Percentiles rank a stretch among this genome's conserved stretches.
Conservation (phyloP, 208 protist genomes). For the Willaertia magna region DNA sequence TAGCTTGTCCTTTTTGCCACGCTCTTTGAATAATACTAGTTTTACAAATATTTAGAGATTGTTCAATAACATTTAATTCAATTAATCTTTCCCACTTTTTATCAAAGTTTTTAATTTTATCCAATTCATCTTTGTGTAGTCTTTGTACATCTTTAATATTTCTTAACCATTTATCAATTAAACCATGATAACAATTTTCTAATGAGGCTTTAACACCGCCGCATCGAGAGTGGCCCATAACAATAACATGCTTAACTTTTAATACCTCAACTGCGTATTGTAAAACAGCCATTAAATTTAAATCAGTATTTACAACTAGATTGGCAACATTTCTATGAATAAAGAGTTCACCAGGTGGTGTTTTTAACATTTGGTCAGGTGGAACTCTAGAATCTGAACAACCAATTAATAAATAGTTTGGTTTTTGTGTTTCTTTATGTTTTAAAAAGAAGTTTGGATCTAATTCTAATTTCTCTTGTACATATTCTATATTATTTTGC, state of each 20-base stretch:
- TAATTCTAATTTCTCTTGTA: slow-evolving; percentile 41
- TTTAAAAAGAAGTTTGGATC: slow-evolving; percentile 67
- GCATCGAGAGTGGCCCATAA: slow-evolving; percentile 68
- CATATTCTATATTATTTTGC: slow-evolving; percentile 73
- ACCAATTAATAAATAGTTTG: slow-evolving; percentile 79
- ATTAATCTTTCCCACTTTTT: slow-evolving; percentile 7
- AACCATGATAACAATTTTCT: slow-evolving; percentile 24
- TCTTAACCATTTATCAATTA: slow-evolving; percentile 39
- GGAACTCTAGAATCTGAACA: slow-evolving; percentile 72
- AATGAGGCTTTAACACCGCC: slow-evolving; percentile 56
- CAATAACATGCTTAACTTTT: slow-evolving; percentile 75
- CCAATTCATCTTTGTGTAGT: slow-evolving; percentile 16
- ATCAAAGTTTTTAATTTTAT: slow-evolving; percentile 4
- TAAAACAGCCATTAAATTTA: slow-evolving; percentile 72
- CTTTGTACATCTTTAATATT: slow-evolving; percentile 30
- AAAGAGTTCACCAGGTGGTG: slow-evolving; percentile 59
- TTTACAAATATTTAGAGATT: slow-evolving; percentile 27
- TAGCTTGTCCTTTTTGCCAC: slow-evolving; percentile 13
- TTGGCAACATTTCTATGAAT: slow-evolving; percentile 87
- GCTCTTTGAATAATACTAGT: slow-evolving; percentile 24
- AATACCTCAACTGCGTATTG: slow-evolving; percentile 80
- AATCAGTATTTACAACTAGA: slow-evolving; percentile 70
- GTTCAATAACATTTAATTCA: slow-evolving; percentile 37
- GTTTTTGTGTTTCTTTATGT: slow-evolving; percentile 59
- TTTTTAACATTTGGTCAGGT: slow-evolving; percentile 51